Conservation (phyloP, 2,329 filamentous ascomycete genomes). For the Calonectria hawksworthii region DNA sequence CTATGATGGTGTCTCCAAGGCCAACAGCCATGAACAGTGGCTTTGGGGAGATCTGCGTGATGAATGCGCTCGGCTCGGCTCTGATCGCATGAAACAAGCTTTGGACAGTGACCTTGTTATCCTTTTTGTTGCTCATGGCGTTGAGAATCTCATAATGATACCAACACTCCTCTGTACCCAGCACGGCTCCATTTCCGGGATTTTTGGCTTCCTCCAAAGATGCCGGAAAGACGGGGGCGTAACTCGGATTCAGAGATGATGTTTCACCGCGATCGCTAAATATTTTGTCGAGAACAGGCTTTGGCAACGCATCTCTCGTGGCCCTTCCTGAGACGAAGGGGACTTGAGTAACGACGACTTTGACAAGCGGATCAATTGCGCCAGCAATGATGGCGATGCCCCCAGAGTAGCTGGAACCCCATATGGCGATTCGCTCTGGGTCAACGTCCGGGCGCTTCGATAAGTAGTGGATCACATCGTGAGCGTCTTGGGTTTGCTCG, state of each 20-base stretch:
- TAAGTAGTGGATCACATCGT: neutral
- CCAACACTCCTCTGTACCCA: neutral
- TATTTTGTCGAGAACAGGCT: neutral
- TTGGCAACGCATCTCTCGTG: neutral
- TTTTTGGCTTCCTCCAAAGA: neutral
- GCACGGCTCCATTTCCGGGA: neutral
- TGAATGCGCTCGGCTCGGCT: slow-evolving; percentile 3
- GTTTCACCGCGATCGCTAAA: neutral
- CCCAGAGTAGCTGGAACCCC: neutral
- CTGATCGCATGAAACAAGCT: neutral
- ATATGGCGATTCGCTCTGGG: neutral
- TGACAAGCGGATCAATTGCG: neutral
- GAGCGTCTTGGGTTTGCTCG: neutral
- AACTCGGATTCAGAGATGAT: neutral
- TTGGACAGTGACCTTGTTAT: neutral
- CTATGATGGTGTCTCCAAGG: neutral
- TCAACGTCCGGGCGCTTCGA: neutral
- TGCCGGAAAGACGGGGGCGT: neutral
- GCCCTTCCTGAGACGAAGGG: neutral
- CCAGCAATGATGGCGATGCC: neutral
- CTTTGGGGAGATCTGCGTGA: slow-evolving; percentile 8
- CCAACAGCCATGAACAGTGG: slow-evolving; percentile 2
- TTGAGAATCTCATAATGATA: slow-evolving; percentile 7
- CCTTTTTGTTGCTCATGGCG: neutral
- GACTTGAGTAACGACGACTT: neutral